Evolutionary conservation across 2,329 filamentous ascomycete genomes (phyloP), one percentile per base, ranked within the genome.

Genomic region (Diaporthe citriasiana): DNA sequence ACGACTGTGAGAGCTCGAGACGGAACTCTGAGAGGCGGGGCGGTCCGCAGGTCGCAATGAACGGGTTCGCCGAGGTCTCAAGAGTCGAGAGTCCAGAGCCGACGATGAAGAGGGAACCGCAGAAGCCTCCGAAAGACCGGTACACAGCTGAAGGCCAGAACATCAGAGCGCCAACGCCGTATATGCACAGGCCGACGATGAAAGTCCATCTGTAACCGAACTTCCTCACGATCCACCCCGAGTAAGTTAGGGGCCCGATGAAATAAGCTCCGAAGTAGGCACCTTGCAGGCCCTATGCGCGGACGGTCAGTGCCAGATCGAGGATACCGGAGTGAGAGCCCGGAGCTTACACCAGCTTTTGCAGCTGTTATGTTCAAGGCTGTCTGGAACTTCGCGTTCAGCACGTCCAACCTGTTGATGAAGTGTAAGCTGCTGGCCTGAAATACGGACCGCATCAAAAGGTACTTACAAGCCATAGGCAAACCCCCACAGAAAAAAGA

Each of bases 41-140:
- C 7, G 93, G 93, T 57, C 85, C 85, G 75, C 85, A 86, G 33
- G 85, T 78, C 56, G 63, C 84, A 76, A 93, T 90, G 82, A 92
- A 94, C 0, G 93, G 92, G 81, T 95, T 94, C 6, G 93, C 93
- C 3, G 92, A 91, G 0, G 92, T 94, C 82, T 95, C 93, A 27
- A 95, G 89, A 0, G 93, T 93, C 1, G 90, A 90, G 0, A 95
- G 86, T 9, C 93, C 93, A 71, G 90, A 91, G 27, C 93, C 93
- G 73, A 94, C 91, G 73, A 94, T 88, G 81, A 94, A 94, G 77
- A 93, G 89, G 76, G 85, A 87, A 50, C 89, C 90, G 77, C 92
- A 94, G 83, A 94, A 95, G 15, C 93, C 93, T 27, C 88, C 89
- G 78, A 95, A 95, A 19, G 91, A 93, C 72, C 88, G 86, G 38